Percentiles rank a stretch among this genome's conserved stretches.
These are phyloP conservation scores for Smallanthus sonchifolius DNA, from an alignment of 129 eudicot genomes.

Conservation along the genomic window DNA sequence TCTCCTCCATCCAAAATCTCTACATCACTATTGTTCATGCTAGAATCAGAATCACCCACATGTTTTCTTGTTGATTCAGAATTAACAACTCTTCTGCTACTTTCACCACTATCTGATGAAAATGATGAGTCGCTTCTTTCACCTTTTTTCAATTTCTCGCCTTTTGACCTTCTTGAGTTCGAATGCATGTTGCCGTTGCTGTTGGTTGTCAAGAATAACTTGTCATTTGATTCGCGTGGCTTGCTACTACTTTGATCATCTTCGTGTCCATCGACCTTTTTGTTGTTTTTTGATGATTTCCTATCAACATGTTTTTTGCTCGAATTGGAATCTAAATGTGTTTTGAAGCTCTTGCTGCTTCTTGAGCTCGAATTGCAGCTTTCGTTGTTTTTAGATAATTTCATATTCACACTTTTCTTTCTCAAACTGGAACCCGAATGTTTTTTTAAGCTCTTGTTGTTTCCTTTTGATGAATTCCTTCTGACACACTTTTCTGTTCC, in stretches of 20 bases:
- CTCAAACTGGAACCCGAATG: neutral
- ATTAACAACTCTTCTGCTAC: neutral
- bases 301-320: slow-evolving; percentile 6
- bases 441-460: neutral
- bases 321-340: slow-evolving; percentile 1
- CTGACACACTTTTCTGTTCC: slow-evolving; percentile 8
- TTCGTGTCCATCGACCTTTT: neutral
- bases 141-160: neutral
- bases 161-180: slow-evolving; percentile 16
- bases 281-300: slow-evolving; percentile 13
- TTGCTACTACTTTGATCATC: slow-evolving; percentile 16
- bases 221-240: neutral
- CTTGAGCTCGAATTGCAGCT: slow-evolving; percentile 6
- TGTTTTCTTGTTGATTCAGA: neutral
- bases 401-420: neutral
- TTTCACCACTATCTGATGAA: slow-evolving; percentile 20
- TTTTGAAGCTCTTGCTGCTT: slow-evolving; percentile 14
- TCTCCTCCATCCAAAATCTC: slow-evolving; percentile 13
- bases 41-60: neutral
- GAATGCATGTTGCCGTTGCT: neutral
- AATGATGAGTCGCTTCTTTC: slow-evolving; percentile 19
- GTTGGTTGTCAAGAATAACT: neutral
- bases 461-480: slow-evolving; percentile 11
- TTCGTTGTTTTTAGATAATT: neutral
- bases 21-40: slow-evolving; percentile 8